These are phyloP conservation scores for Backusella sp. DNA, from an alignment of 192 early-diverging fungal species.

Conservation along the genomic window DNA sequence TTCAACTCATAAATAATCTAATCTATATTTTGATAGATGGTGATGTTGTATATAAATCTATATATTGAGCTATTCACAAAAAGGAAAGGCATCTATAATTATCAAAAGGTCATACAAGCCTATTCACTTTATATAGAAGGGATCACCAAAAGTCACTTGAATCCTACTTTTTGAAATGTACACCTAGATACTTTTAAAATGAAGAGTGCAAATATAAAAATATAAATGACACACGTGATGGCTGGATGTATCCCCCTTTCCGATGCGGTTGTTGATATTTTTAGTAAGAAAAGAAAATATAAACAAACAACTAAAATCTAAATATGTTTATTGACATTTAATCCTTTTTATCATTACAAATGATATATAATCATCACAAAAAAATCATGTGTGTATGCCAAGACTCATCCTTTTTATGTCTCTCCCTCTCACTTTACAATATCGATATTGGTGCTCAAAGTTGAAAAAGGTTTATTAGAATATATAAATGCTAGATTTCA, in stretches of 20 bases:
- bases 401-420: not conserved
- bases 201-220: not conserved
- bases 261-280: not conserved
- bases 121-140: not conserved
- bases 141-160: not conserved
- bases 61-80: no score
- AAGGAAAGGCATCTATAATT: no score
- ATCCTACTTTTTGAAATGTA: not conserved
- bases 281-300: not conserved
- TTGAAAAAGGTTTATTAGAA: not conserved
- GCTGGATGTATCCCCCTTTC: not conserved
- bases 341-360: not conserved
- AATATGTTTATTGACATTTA: not conserved
- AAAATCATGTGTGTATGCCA: conserved; percentile 4
- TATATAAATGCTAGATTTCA: no score
- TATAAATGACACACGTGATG: not conserved
- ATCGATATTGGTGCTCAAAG: no score
- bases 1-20: not conserved
- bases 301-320: not conserved
- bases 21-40: no score
- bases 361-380: not conserved
- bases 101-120: no score
- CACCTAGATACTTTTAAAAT: not conserved
- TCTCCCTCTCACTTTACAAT: not conserved
- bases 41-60: no score